Percentiles rank a stretch among this genome's conserved stretches.
These are phyloP conservation scores for Corinectria fuckeliana DNA, from an alignment of 2,329 filamentous ascomycete genomes.

Conservation along the genomic window DNA sequence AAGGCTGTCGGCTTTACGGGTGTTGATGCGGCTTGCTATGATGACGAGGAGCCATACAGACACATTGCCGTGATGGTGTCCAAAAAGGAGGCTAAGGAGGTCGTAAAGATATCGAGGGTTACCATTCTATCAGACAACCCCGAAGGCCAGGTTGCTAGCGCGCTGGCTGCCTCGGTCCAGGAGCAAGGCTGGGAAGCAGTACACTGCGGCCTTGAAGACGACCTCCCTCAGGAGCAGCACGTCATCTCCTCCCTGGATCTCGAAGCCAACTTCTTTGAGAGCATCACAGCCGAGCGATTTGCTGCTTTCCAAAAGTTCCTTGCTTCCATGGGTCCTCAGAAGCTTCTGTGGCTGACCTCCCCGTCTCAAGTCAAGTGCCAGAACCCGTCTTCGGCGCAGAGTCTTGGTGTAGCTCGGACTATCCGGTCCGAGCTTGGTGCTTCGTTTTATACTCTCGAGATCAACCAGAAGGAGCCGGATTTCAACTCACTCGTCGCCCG, in stretches of 20 bases:
- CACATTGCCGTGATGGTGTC: slow-evolving; percentile 10
- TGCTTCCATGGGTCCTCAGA: background rate
- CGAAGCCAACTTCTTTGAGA: slow-evolving; percentile 14
- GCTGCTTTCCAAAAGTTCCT: background rate
- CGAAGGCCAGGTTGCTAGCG: background rate
- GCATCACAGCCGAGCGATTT: background rate
- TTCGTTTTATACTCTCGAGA: slow-evolving; percentile 12
- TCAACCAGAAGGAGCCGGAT: background rate
- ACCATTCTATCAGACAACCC: background rate
- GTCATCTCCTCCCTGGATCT: slow-evolving; percentile 15
- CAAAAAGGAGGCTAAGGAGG: background rate
- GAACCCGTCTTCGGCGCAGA: slow-evolving; percentile 6
- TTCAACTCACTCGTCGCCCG: background rate
- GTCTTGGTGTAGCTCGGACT: slow-evolving; percentile 8
- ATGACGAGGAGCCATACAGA: slow-evolving; percentile 14
- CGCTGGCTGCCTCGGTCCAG: background rate
- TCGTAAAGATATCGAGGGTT: background rate
- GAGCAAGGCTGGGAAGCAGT: background rate
- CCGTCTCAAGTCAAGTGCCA: background rate
- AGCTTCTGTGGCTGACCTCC: slow-evolving; percentile 4
- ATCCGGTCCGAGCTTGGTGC: slow-evolving; percentile 14
- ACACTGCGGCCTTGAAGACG: background rate
- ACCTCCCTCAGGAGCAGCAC: background rate
- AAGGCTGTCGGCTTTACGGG: slow-evolving; percentile 4
- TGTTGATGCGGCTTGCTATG: slow-evolving; percentile 3